phyloP scores from a whole-genome alignment of 1,284 basidiomycete species.

The Tilletia walkeri region DNA sequence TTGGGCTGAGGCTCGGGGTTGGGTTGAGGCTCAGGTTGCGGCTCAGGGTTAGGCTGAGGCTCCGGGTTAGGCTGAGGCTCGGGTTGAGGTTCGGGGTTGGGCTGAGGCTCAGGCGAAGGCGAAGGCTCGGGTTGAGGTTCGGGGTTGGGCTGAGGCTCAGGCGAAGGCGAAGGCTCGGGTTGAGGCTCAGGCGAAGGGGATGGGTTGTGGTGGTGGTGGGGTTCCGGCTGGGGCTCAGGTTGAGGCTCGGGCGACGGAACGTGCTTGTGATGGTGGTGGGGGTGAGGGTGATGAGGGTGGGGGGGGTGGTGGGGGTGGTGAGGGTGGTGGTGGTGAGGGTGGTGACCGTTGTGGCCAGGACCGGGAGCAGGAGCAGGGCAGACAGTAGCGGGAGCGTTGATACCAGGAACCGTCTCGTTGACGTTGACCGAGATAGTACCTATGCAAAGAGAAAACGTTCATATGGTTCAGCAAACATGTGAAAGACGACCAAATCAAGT shows the following conservation, averaged over 20 bases:
- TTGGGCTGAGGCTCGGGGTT: too few species aligned
- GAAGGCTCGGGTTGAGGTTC: too few species aligned
- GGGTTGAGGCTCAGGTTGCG: too few species aligned
- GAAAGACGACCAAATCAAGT: too few species aligned
- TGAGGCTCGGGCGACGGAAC: background rate
- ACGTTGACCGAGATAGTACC: conserved; percentile 1
- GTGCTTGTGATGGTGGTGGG: background rate
- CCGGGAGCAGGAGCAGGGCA: background rate
- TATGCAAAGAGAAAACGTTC: background rate
- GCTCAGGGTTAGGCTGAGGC: too few species aligned
- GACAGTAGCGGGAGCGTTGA: conserved; percentile 3
- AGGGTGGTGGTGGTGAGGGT: background rate
- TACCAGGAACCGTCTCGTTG: background rate
- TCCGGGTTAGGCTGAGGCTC: background rate
- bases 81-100: too few species aligned
- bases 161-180: too few species aligned
- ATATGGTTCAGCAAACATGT: background rate
- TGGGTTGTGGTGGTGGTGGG: too few species aligned
- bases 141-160: too few species aligned
- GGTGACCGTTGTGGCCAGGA: background rate
- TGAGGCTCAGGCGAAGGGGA: too few species aligned
- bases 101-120: too few species aligned
- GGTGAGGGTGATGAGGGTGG: background rate
- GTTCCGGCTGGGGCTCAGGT: too few species aligned
- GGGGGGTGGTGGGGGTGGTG: background rate